A percentile compares a stretch with the other conserved stretches of the same genome.
These are phyloP conservation scores for Pestalotiopsis fici DNA, from an alignment of 2,329 filamentous ascomycete species.

Conservation along the genomic window DNA sequence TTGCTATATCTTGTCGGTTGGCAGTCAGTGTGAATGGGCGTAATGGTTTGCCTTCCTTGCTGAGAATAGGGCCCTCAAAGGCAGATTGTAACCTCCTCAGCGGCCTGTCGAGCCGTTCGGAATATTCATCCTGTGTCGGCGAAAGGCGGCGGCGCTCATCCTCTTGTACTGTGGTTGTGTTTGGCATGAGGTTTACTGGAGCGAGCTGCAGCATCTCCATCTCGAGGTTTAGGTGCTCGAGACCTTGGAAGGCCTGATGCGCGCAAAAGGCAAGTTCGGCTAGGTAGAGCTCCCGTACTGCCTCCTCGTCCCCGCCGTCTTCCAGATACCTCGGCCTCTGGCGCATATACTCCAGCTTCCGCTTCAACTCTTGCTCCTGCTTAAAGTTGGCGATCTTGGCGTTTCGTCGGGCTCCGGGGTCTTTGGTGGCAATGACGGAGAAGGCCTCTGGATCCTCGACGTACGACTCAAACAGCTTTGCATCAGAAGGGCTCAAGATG, in stretches of 20 bases:
- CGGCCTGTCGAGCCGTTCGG: constrained; percentile 72
- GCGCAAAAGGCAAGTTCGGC: constrained; percentile 72
- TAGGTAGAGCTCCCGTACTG: constrained; percentile 77
- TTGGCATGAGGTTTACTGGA: constrained; percentile 51
- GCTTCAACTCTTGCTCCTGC: constrained; percentile 82
- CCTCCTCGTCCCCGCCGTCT: constrained; percentile 78
- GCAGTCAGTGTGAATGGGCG: constrained; percentile 87
- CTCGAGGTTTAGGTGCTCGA: constrained; percentile 88
- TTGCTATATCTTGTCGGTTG: constrained; percentile 71
- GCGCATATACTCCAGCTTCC: constrained; percentile 67
- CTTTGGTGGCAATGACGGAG: constrained; percentile 63
- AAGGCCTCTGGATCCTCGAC: constrained; percentile 72
- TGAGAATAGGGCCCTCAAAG: constrained; percentile 72
- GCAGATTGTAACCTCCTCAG: constrained; percentile 50
- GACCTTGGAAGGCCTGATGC: constrained; percentile 79
- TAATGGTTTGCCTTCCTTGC: constrained; percentile 78
- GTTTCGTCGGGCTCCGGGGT: constrained; percentile 70
- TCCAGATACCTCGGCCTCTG: constrained; percentile 39
- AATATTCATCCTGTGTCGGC: constrained; percentile 50
- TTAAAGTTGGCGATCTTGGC: constrained; percentile 85
- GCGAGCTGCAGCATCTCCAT: constrained; percentile 78
- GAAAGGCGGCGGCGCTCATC: constrained; percentile 42
- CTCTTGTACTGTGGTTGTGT: constrained; percentile 46
- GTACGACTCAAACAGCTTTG: constrained; percentile 72
- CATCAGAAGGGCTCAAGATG: constrained; percentile 65